Conservation (phyloP, 2,329 filamentous ascomycete species). For the Trichoderma arundinaceum region DNA sequence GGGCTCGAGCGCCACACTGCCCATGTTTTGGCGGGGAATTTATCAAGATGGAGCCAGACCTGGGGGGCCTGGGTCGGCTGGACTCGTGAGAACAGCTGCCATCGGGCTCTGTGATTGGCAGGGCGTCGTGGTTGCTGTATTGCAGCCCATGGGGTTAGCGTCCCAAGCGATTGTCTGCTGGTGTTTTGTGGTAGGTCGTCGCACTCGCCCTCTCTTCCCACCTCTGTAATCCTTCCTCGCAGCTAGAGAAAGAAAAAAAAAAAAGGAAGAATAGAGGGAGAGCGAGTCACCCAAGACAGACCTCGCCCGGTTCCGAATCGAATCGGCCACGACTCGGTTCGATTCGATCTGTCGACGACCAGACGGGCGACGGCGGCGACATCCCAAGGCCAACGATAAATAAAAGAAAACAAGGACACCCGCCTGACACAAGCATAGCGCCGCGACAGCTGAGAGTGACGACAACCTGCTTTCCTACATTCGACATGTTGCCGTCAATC, state of each 20-base stretch:
- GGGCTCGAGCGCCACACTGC: constrained; percentile 28
- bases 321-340: constrained; percentile 22
- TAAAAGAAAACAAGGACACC: not conserved
- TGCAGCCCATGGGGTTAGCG: constrained; percentile 31
- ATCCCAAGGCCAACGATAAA: constrained; percentile 1
- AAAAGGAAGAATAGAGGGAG: constrained; percentile 3
- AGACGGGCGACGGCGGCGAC: constrained; percentile 22
- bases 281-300: constrained; percentile 16
- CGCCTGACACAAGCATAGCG: too few species aligned
- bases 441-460: not conserved
- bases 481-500: constrained; percentile 45
- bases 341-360: constrained; percentile 29
- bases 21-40: constrained; percentile 26
- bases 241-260: constrained; percentile 3
- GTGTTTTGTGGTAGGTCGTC: constrained; percentile 15
- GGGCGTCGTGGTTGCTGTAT: constrained; percentile 9
- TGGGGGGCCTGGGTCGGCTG: constrained; percentile 18
- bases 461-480: not conserved
- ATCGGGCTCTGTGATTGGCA: constrained; percentile 16
- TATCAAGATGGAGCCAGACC: constrained; percentile 10
- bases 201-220: constrained; percentile 21
- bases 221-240: constrained; percentile 18
- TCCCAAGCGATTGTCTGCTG: constrained; percentile 14
- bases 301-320: constrained; percentile 18
- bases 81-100: constrained; percentile 3